Percentiles rank a stretch among this genome's conserved stretches.
These are phyloP conservation scores for Xylariales sp. DNA, from an alignment of 2,329 filamentous ascomycete genomes.

Conservation along the genomic window DNA sequence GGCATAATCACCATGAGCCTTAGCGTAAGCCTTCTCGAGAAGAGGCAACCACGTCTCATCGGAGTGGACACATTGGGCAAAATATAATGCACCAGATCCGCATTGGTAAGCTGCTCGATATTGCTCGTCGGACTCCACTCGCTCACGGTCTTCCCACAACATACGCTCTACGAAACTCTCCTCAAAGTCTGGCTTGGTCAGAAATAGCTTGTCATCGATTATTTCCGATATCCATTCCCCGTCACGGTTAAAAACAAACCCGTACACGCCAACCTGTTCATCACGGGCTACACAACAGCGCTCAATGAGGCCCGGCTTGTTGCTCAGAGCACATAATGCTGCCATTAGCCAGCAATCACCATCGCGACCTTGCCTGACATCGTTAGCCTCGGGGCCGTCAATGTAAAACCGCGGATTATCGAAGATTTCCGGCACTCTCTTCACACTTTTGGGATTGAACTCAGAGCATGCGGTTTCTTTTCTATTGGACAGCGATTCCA, in stretches of 20 bases:
- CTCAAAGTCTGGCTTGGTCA: constrained; percentile 58
- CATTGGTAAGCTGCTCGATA: constrained; percentile 63
- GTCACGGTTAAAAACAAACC: constrained; percentile 79
- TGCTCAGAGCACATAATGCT: constrained; percentile 71
- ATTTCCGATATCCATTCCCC: constrained; percentile 66
- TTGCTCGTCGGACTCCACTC: constrained; percentile 50
- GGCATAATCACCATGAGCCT: constrained; percentile 69
- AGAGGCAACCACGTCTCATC: constrained; percentile 72
- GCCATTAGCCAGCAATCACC: constrained; percentile 89
- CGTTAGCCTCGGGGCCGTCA: constrained; percentile 70
- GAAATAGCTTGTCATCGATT: constrained; percentile 54
- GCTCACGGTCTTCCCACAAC: constrained; percentile 38
- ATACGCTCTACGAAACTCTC: constrained; percentile 47
- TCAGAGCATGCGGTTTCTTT: constrained; percentile 13
- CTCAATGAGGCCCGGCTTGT: constrained; percentile 68
- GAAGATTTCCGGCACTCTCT: constrained; percentile 71
- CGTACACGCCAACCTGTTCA: constrained; percentile 73
- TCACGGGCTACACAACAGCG: constrained; percentile 69
- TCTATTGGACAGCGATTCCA: constrained; percentile 38
- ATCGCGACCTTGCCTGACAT: constrained; percentile 72
- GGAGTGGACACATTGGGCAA: constrained; percentile 62
- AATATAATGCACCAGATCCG: constrained; percentile 65
- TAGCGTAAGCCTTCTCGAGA: constrained; percentile 70
- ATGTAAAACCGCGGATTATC: constrained; percentile 73
- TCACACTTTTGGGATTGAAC: constrained; percentile 51